A percentile compares a stretch with the other conserved stretches of the same genome.
Conservation (phyloP, 257 asterid species). For the Cinchona pubescens region DNA sequence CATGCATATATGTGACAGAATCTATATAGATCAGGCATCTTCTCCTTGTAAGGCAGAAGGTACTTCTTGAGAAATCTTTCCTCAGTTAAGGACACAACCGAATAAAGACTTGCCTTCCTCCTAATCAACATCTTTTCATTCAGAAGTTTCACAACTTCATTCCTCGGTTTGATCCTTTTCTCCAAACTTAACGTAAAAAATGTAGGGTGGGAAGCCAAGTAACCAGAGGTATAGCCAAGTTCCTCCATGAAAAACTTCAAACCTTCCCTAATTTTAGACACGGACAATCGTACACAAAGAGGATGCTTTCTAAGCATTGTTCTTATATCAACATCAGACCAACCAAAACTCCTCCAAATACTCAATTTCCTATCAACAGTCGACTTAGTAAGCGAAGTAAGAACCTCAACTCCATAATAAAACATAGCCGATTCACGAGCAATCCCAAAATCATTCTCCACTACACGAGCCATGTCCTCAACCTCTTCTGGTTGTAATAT, state of each 20-base stretch:
- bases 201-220: constrained; percentile 12
- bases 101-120: constrained; percentile 8
- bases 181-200: constrained; percentile 11
- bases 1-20: not conserved
- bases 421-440: constrained; percentile 19
- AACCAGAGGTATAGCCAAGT: constrained; percentile 9
- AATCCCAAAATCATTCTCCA: constrained; percentile 26
- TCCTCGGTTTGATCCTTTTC: constrained; percentile 23
- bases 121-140: constrained; percentile 18
- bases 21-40: constrained; percentile 15
- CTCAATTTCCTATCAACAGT: constrained; percentile 16
- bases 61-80: constrained; percentile 11
- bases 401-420: constrained; percentile 15
- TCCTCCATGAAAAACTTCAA: constrained; percentile 16
- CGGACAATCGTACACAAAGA: constrained; percentile 11
- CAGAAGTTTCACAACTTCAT: constrained; percentile 17
- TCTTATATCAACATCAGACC: constrained; percentile 17
- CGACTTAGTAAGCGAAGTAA: not conserved
- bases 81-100: not conserved
- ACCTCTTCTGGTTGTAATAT: too few relatives aligned
- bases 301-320: constrained; percentile 4
- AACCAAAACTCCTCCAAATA: constrained; percentile 29
- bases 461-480: too few relatives aligned
- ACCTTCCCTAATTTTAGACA: not conserved
- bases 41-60: constrained; percentile 24